Evolutionary conservation across 2,329 filamentous ascomycete genomes (phyloP).

Genomic region (Colletotrichum cordylinicola): DNA sequence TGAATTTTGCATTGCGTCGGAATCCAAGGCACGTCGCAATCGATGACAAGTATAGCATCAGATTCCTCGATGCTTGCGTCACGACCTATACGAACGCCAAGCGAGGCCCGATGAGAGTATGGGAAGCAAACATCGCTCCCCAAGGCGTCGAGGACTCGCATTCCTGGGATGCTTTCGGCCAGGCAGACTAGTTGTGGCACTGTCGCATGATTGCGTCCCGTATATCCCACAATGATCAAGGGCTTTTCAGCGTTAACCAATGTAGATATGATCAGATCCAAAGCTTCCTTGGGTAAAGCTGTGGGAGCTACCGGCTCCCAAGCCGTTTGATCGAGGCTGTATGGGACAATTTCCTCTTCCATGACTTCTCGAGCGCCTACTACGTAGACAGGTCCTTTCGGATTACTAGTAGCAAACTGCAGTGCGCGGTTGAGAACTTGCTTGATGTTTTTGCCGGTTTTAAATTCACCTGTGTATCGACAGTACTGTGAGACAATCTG

Average conservation of each 20-base stretch:
- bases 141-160: constrained; percentile 77
- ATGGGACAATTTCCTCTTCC: constrained; percentile 81
- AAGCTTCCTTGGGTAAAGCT: constrained; percentile 57
- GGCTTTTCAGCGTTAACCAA: constrained; percentile 70
- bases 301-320: constrained; percentile 77
- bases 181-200: constrained; percentile 69
- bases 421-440: constrained; percentile 82
- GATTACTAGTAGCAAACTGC: constrained; percentile 75
- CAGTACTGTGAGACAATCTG: constrained; percentile 81
- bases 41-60: constrained; percentile 83
- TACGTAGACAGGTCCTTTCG: constrained; percentile 77
- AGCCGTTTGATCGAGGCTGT: constrained; percentile 68
- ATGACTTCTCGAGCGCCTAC: constrained; percentile 77
- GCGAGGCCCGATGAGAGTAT: constrained; percentile 68
- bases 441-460: constrained; percentile 80
- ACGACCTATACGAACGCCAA: constrained; percentile 75
- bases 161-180: constrained; percentile 69
- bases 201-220: constrained; percentile 70
- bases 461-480: constrained; percentile 78
- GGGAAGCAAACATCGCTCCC: constrained; percentile 86
- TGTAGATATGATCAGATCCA: constrained; percentile 65
- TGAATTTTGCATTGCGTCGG: constrained; percentile 70
- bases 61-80: constrained; percentile 77
- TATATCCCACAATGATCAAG: constrained; percentile 74
- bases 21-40: constrained; percentile 95